Conservation (phyloP, 2,329 filamentous ascomycete genomes). For the Hirsutella thompsonii region DNA sequence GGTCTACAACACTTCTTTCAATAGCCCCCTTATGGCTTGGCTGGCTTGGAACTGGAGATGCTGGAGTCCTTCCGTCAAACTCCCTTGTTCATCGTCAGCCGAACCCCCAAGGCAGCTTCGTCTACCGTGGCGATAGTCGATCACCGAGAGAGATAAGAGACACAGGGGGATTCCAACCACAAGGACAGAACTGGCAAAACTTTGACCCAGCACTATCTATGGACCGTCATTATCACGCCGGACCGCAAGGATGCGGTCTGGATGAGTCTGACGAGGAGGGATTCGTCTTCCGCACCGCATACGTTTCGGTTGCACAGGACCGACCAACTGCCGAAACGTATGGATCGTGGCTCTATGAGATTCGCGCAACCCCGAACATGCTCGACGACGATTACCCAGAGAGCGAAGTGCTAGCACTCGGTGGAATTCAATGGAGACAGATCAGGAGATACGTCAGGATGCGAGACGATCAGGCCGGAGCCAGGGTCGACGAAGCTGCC, state of each 20-base stretch:
- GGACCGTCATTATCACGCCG: neutral
- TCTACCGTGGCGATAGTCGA: neutral
- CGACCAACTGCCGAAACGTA: neutral
- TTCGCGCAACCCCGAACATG: slow-evolving; percentile 3
- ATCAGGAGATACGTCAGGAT: slow-evolving; percentile 3
- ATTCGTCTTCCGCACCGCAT: neutral
- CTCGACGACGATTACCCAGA: slow-evolving; percentile 3
- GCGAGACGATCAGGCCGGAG: neutral
- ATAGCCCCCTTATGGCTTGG: neutral
- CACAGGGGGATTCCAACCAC: neutral
- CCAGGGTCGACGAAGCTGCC: neutral
- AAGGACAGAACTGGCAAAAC: neutral
- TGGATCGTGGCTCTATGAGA: slow-evolving; percentile 5
- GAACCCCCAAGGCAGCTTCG: neutral
- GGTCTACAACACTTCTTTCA: neutral
- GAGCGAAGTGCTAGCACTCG: slow-evolving; percentile 2
- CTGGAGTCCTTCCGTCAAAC: neutral
- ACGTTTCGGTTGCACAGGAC: neutral
- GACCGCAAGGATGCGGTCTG: neutral
- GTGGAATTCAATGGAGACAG: slow-evolving; percentile 4
- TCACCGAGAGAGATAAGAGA: neutral
- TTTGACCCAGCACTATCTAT: neutral
- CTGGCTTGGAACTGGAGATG: neutral
- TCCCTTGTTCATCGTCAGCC: no score
- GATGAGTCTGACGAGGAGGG: neutral